phyloP scores from a whole-genome alignment of 306 rosid genomes.

The Macrotyloma uniflorum region DNA sequence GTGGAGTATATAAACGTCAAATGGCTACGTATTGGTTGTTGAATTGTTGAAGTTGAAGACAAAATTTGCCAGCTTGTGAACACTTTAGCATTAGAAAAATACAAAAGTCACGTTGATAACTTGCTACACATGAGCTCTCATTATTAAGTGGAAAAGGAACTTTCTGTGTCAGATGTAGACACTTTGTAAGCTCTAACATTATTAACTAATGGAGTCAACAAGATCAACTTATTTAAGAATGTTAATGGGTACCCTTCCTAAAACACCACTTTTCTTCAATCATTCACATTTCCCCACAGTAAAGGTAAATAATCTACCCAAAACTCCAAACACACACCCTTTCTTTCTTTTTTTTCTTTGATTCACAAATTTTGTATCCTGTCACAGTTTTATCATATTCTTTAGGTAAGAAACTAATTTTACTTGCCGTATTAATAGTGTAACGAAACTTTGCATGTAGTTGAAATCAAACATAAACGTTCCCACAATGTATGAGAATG shows the following conservation, averaged over 20 bases:
- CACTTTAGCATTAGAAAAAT: conserved; percentile 41
- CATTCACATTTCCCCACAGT: background rate
- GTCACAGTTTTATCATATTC: too few relatives aligned
- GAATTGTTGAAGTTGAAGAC: conserved; percentile 54
- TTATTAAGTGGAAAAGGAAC: conserved; percentile 41
- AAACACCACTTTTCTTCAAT: conserved; percentile 6
- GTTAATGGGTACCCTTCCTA: background rate
- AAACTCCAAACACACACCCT: background rate
- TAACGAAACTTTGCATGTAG: too few relatives aligned
- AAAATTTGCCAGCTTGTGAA: conserved; percentile 51
- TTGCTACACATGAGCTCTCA: conserved; percentile 36
- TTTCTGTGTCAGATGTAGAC: conserved; percentile 33
- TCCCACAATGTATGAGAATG: too few relatives aligned
- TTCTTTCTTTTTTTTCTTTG: too few relatives aligned
- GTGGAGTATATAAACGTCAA: conserved; percentile 41
- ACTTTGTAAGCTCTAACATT: conserved; percentile 17
- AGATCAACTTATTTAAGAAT: background rate
- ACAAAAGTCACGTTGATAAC: conserved; percentile 39
- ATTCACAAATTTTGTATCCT: too few relatives aligned
- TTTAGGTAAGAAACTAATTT: too few relatives aligned
- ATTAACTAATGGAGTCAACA: conserved; percentile 31
- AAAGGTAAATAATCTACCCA: conserved; percentile 2
- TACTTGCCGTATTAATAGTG: too few relatives aligned
- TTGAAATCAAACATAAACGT: too few relatives aligned
- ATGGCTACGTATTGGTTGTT: conserved; percentile 44